A percentile compares a stretch with the other conserved stretches of the same genome.
Evolutionary conservation across 441 rosid species (phyloP).

Genomic region (Gossypium gossypioides): DNA sequence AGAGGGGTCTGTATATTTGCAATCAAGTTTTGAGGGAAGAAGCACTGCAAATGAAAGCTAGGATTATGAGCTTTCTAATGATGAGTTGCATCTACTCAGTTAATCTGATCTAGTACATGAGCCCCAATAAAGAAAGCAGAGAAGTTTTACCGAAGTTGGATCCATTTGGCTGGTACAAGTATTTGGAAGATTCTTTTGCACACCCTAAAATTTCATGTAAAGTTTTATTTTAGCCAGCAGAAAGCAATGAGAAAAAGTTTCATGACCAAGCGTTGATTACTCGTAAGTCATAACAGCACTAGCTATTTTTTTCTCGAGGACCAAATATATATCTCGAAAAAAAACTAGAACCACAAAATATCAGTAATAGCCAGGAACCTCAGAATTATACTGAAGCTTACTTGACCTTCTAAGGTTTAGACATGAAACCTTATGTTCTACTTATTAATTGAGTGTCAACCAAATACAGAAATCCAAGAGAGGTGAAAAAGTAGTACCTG

Average conservation of each 20-base stretch:
- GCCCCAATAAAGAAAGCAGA: constrained; percentile 8
- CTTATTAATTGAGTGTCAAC: not conserved
- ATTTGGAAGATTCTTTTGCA: constrained; percentile 42
- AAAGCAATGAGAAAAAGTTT: constrained; percentile 1
- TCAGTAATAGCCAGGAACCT: not conserved
- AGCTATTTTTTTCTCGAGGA: not conserved
- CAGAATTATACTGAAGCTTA: not conserved
- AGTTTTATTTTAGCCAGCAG: not conserved
- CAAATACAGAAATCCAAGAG: not conserved
- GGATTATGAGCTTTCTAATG: not conserved
- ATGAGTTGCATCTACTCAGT: not conserved
- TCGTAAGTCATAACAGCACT: not conserved
- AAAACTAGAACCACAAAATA: not conserved
- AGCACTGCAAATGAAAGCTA: constrained; percentile 27
- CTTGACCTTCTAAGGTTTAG: not conserved
- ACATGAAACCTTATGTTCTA: not conserved
- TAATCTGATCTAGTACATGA: not conserved
- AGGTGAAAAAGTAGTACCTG: constrained; percentile 23
- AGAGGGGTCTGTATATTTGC: constrained; percentile 34
- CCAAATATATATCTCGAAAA: not conserved
- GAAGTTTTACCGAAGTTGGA: constrained; percentile 44
- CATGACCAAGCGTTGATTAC: not conserved
- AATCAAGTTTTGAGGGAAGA: constrained; percentile 40
- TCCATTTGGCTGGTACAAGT: constrained; percentile 43
- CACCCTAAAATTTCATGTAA: constrained; percentile 26